These are phyloP conservation scores for Magnolia changhungtana DNA, from an alignment of 164 flowering plant genomes.

Conservation along the genomic window DNA sequence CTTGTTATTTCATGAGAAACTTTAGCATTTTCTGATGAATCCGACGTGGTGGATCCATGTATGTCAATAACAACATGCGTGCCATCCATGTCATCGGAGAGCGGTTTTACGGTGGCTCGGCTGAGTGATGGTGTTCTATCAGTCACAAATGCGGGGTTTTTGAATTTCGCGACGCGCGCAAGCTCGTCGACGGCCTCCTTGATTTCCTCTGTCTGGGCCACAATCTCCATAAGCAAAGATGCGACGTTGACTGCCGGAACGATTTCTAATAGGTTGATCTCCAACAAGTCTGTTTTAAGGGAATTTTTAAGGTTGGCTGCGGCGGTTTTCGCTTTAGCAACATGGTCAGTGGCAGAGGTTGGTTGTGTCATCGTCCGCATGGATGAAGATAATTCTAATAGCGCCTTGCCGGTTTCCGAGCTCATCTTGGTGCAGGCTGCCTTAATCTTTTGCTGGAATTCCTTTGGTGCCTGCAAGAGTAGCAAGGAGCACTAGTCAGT, in stretches of 20 bases:
- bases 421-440: constrained; percentile 22
- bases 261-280: constrained; percentile 29
- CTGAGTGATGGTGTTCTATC: constrained; percentile 2
- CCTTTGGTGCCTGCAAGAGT: constrained; percentile 30
- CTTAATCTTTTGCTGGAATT: constrained; percentile 27
- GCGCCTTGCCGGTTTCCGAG: constrained; percentile 27
- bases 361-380: constrained; percentile 20
- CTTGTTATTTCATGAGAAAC: neutral
- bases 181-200: constrained; percentile 50
- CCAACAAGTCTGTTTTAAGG: constrained; percentile 21
- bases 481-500: constrained; percentile 49
- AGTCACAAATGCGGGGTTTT: neutral
- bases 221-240: constrained; percentile 48
- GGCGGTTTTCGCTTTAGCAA: constrained; percentile 16
- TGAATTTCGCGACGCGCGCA: constrained; percentile 21
- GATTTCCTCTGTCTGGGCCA: constrained; percentile 41
- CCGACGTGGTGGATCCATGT: neutral
- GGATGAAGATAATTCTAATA: constrained; percentile 42
- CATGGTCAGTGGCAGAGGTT: neutral
- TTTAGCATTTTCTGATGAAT: constrained; percentile 1
- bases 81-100: neutral
- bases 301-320: constrained; percentile 20
- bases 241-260: constrained; percentile 43
- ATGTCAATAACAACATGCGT: constrained; percentile 3
- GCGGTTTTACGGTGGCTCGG: neutral